phyloP scores from a whole-genome alignment of 768 basidiomycete genomes.

The Hemileccinum impolitum region DNA sequence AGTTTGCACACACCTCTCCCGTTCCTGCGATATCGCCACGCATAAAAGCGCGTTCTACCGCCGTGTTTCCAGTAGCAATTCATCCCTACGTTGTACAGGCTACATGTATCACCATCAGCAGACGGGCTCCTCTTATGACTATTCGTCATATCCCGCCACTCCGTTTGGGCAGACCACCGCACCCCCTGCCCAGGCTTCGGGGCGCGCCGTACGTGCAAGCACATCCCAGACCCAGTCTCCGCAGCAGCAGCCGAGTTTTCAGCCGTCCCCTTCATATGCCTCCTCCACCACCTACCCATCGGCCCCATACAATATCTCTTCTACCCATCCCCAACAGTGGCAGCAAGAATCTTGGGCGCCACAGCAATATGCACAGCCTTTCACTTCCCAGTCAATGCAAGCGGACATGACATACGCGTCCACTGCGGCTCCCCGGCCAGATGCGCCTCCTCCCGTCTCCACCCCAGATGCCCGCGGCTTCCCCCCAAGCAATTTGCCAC shows the following conservation, averaged over 20 bases:
- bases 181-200: conserved; percentile 29
- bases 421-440: conserved; percentile 29
- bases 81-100: conserved; percentile 49
- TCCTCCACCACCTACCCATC: conserved; percentile 29
- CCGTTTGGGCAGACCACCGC: conserved; percentile 23
- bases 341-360: conserved; percentile 39
- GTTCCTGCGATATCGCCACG: conserved; percentile 27
- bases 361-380: conserved; percentile 31
- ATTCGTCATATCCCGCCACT: conserved; percentile 39
- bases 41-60: conserved; percentile 29
- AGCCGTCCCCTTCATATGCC: conserved; percentile 27
- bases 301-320: conserved; percentile 26
- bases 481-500: conserved; percentile 22
- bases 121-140: conserved; percentile 48
- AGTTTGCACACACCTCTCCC: conserved; percentile 25
- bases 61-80: conserved; percentile 16
- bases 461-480: conserved; percentile 32
- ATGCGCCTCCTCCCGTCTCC: conserved; percentile 28
- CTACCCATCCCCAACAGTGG: conserved; percentile 38
- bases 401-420: conserved; percentile 35
- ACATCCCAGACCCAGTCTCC: conserved; percentile 34
- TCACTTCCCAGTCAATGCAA: conserved; percentile 32
- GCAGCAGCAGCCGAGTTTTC: conserved; percentile 26
- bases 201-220: conserved; percentile 27
- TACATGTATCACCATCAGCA: conserved; percentile 54